These are phyloP conservation scores for Triticum monococcum DNA, from an alignment of 176 grass and related monocot genomes.

Conservation along the genomic window DNA sequence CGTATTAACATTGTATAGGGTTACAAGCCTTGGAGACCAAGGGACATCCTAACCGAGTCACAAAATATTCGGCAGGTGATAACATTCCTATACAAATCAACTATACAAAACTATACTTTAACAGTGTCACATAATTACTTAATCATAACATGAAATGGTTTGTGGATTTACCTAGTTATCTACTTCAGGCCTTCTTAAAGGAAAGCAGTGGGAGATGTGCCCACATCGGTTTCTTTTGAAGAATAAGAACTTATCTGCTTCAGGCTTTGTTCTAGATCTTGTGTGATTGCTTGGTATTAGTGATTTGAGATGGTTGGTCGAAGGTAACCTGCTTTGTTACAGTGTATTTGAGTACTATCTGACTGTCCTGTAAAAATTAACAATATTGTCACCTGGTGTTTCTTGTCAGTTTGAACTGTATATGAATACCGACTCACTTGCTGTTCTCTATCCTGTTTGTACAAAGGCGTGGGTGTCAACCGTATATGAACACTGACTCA, in stretches of 20 bases:
- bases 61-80: too few relatives aligned
- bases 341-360: background rate
- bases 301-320: background rate
- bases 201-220: too few relatives aligned
- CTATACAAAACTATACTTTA: too few relatives aligned
- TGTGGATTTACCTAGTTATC: background rate
- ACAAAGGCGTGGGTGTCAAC: background rate
- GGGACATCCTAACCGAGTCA: too few relatives aligned
- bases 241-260: background rate
- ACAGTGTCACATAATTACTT: background rate
- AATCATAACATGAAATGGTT: background rate
- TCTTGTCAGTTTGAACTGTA: background rate
- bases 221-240: too few relatives aligned
- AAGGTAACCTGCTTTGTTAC: background rate
- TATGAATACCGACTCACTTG: background rate
- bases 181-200: too few relatives aligned
- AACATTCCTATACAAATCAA: too few relatives aligned
- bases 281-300: background rate
- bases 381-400: background rate
- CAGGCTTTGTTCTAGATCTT: constrained; percentile 5
- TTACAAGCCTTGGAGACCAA: too few relatives aligned
- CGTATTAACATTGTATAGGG: too few relatives aligned
- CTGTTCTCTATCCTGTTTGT: background rate
- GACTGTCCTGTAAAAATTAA: background rate
- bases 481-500: background rate